Conservation (phyloP, 345 rosid species). For the Lenwebbia sp. region DNA sequence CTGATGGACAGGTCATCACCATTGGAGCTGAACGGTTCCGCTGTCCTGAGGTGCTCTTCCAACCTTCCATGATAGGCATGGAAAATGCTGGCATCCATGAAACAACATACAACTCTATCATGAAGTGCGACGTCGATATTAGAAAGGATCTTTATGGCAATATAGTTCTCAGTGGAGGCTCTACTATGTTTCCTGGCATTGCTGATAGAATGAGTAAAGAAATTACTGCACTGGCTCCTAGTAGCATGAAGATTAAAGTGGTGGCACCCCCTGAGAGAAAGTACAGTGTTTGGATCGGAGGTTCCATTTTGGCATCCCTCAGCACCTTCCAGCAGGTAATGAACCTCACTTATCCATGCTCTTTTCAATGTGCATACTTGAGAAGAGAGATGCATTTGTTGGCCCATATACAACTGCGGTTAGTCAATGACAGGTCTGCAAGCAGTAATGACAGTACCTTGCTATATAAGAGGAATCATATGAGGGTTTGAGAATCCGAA, state of each 20-base stretch:
- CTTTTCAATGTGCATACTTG: not conserved
- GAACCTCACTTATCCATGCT: not conserved
- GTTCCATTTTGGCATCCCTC: slow-evolving; percentile 49
- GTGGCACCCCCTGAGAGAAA: slow-evolving; percentile 57
- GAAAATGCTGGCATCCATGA: slow-evolving; percentile 53
- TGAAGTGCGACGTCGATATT: slow-evolving; percentile 58
- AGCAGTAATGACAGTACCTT: not conserved
- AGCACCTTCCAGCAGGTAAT: slow-evolving; percentile 60
- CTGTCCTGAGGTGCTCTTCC: slow-evolving; percentile 73
- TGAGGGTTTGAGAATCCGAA: not conserved
- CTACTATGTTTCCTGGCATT: slow-evolving; percentile 67
- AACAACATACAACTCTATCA: slow-evolving; percentile 48
- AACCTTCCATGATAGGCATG: slow-evolving; percentile 69
- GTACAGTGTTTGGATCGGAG: slow-evolving; percentile 60
- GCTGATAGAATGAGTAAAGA: slow-evolving; percentile 79
- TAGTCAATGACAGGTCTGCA: not conserved
- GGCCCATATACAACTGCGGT: not conserved
- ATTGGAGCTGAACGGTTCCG: slow-evolving; percentile 68
- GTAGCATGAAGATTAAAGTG: slow-evolving; percentile 55
- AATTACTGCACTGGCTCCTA: slow-evolving; percentile 55
- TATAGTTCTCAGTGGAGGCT: slow-evolving; percentile 54
- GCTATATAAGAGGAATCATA: not conserved
- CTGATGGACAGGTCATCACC: slow-evolving; percentile 63
- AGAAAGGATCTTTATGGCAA: slow-evolving; percentile 53
- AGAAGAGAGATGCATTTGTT: not conserved